Evolutionary conservation across 768 basidiomycete genomes (phyloP).

Genomic region (Leccinum imitatum): DNA sequence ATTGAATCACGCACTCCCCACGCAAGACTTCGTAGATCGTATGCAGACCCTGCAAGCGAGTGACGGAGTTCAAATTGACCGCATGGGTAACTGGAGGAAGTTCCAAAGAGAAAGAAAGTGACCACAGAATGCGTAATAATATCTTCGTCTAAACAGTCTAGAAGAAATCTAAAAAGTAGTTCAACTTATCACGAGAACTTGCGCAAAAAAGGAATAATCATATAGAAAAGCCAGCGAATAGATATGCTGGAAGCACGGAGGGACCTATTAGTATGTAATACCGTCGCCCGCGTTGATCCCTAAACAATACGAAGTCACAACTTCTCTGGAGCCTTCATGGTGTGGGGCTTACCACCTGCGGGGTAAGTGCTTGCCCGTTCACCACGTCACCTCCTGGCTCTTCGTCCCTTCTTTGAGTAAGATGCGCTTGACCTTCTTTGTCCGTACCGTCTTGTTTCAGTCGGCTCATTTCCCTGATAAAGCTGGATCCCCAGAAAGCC

Average conservation of each 20-base stretch:
- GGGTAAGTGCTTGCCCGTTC: constrained; percentile 37
- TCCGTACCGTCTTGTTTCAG: constrained; percentile 44
- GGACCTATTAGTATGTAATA: constrained; percentile 22
- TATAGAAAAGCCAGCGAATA: constrained; percentile 38
- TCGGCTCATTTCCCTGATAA: constrained; percentile 80
- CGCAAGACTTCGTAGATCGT: constrained; percentile 11
- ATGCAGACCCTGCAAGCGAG: constrained; percentile 13
- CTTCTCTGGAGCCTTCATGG: constrained; percentile 29
- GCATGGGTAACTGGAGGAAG: constrained; percentile 10
- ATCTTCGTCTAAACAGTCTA: constrained; percentile 25
- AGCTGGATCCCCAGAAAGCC: constrained; percentile 89
- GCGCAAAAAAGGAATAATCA: constrained; percentile 39
- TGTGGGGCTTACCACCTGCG: constrained; percentile 36
- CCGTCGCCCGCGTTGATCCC: constrained; percentile 25
- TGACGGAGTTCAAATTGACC: constrained; percentile 7
- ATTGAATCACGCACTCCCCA: constrained; percentile 14
- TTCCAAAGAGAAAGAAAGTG: constrained; percentile 17
- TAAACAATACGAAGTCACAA: constrained; percentile 33
- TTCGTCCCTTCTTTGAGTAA: constrained; percentile 36
- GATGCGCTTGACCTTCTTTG: constrained; percentile 35
- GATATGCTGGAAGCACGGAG: constrained; percentile 25
- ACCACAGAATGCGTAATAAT: constrained; percentile 13
- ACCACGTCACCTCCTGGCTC: constrained; percentile 40
- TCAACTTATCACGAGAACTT: constrained; percentile 21
- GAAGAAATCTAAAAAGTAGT: constrained; percentile 27